These are phyloP conservation scores for Spencermartinsiella europaea DNA, from an alignment of 805 yeast genomes.

Conservation along the genomic window DNA sequence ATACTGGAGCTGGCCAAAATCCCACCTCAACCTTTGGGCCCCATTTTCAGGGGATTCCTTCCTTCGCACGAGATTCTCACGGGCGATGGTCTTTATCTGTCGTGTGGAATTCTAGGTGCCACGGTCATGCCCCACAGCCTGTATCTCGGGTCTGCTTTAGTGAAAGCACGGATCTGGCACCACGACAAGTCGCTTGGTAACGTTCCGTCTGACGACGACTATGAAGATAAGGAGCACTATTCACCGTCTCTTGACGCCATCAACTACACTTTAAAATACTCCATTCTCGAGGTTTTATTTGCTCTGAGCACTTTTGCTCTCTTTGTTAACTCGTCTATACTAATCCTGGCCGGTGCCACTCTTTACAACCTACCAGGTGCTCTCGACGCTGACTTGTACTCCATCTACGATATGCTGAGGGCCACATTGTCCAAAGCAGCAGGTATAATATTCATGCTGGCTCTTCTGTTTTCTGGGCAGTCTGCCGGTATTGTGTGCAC, in stretches of 20 bases:
- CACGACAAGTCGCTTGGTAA: conserved; percentile 65
- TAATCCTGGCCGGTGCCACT: conserved; percentile 77
- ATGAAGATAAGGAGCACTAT: conserved; percentile 46
- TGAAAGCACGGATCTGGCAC: conserved; percentile 77
- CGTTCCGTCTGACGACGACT: conserved; percentile 22
- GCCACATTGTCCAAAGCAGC: conserved; percentile 63
- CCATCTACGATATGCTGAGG: conserved; percentile 64
- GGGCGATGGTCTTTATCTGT: conserved; percentile 66
- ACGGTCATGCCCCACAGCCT: conserved; percentile 94
- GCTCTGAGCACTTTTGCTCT: conserved; percentile 77
- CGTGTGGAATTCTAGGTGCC: conserved; percentile 87
- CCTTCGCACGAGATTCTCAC: conserved; percentile 47
- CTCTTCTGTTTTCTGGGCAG: conserved; percentile 78
- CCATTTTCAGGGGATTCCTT: conserved; percentile 64
- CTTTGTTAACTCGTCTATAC: conserved; percentile 79
- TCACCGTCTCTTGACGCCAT: conserved; percentile 72
- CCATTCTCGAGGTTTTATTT: conserved; percentile 63
- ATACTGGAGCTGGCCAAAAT: conserved; percentile 71
- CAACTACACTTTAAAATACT: conserved; percentile 61
- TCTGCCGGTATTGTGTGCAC: conserved; percentile 93
- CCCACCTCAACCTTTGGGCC: conserved; percentile 46
- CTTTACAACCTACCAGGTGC: conserved; percentile 67
- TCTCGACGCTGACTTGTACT: conserved; percentile 69
- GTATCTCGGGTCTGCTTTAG: conserved; percentile 83
- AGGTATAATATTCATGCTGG: conserved; percentile 80